Percentiles rank a stretch among this genome's conserved stretches.
Evolutionary conservation across 768 basidiomycete genomes (phyloP).

Genomic region (Lactarius hatsudake): DNA sequence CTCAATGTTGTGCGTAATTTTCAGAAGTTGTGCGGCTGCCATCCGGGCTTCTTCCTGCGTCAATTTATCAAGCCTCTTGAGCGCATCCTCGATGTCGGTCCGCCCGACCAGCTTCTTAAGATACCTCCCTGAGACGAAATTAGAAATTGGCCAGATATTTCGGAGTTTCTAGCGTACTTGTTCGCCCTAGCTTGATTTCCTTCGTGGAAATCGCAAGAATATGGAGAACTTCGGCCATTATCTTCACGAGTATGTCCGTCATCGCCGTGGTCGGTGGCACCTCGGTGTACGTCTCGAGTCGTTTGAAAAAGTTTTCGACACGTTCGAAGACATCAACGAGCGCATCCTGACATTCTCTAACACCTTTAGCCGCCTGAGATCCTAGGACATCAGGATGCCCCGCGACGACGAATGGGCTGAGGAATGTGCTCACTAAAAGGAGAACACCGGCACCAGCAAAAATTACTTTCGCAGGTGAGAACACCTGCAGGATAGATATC

Average conservation of each 20-base stretch:
- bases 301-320: background rate
- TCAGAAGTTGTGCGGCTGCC: background rate
- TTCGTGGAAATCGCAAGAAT: constrained; percentile 2
- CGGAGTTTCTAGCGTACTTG: background rate
- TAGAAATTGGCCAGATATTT: too few relatives aligned
- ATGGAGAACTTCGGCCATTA: constrained; percentile 3
- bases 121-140: background rate
- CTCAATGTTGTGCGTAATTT: background rate
- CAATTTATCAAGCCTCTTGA: background rate
- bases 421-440: background rate
- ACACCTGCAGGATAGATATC: background rate
- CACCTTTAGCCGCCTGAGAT: background rate
- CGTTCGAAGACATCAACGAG: background rate
- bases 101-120: background rate
- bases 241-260: background rate
- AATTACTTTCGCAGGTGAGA: background rate
- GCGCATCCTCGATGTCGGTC: background rate
- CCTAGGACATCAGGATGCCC: background rate
- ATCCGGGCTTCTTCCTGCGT: background rate
- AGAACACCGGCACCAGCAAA: constrained; percentile 4
- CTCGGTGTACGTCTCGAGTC: background rate
- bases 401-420: too few relatives aligned
- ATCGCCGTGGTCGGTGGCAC: background rate
- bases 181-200: background rate
- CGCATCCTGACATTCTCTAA: background rate